A percentile compares a stretch with the other conserved stretches of the same genome.
Evolutionary conservation across 129 eudicot species (phyloP).

Genomic region (Smallanthus sonchifolius): DNA sequence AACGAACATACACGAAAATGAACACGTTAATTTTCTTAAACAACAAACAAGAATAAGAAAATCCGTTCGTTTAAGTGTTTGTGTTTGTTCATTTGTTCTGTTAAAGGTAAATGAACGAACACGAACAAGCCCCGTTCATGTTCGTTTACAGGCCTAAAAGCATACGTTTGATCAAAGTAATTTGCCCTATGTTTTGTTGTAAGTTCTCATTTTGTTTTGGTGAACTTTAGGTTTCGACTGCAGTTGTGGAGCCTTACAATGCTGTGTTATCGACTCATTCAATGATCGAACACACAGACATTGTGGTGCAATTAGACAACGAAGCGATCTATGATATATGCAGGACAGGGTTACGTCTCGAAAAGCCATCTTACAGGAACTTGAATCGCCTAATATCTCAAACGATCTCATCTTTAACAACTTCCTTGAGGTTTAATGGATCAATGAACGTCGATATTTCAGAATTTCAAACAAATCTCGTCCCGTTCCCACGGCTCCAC

Average conservation of each 20-base stretch:
- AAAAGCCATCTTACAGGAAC: conserved; percentile 68
- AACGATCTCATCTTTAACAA: conserved; percentile 61
- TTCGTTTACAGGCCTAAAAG: too few species aligned
- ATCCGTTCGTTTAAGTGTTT: too few species aligned
- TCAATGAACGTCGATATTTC: conserved; percentile 69
- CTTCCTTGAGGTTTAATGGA: conserved; percentile 71
- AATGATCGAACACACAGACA: conserved; percentile 61
- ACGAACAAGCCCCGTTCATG: too few species aligned
- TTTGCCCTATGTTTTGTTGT: background rate
- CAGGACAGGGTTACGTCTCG: conserved; percentile 48
- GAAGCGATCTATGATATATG: conserved; percentile 61
- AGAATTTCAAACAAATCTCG: conserved; percentile 76
- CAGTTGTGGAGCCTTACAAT: conserved; percentile 71
- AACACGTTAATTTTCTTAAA: too few species aligned
- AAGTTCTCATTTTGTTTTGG: background rate
- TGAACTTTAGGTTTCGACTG: conserved; percentile 51
- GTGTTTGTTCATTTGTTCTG: too few species aligned
- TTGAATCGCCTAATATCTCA: conserved; percentile 72
- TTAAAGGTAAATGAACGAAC: too few species aligned
- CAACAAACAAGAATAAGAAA: too few species aligned
- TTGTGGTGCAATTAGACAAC: conserved; percentile 59
- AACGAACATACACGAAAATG: too few species aligned
- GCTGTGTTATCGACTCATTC: conserved; percentile 59
- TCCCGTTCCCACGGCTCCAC: conserved; percentile 75
- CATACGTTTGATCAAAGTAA: background rate